A percentile compares a stretch with the other conserved stretches of the same genome.
phyloP scores from a whole-genome alignment of 2,329 filamentous ascomycete genomes.

The Didymella lethalis region DNA sequence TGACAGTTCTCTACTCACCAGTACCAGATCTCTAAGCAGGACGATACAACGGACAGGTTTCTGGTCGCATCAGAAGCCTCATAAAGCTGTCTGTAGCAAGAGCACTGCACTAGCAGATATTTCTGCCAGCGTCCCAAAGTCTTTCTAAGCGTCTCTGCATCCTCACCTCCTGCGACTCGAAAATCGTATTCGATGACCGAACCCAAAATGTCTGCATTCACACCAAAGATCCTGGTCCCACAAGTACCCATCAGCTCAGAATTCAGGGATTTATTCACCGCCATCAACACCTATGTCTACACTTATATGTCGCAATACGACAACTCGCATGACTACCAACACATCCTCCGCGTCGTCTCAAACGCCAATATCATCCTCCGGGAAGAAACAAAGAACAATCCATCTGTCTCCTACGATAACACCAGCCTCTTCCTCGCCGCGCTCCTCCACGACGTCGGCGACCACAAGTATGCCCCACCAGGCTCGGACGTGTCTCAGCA shows the following conservation, averaged over 20 bases:
- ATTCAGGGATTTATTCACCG: constrained; percentile 36
- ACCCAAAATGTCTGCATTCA: neutral
- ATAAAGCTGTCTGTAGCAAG: neutral
- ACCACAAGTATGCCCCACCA: constrained; percentile 74
- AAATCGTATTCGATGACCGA: neutral
- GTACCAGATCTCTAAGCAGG: constrained; percentile 3
- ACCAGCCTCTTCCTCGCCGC: constrained; percentile 72
- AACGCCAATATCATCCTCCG: constrained; percentile 72
- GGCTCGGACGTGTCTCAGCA: constrained; percentile 65
- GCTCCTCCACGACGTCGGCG: constrained; percentile 78
- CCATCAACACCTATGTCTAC: constrained; percentile 44
- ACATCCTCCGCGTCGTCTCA: constrained; percentile 81
- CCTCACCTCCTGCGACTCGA: neutral
- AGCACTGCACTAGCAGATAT: too few relatives aligned
- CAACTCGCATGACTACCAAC: constrained; percentile 85
- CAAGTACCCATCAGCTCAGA: constrained; percentile 34
- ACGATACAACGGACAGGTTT: neutral
- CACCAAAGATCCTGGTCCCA: constrained; percentile 29
- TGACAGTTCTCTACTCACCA: constrained; percentile 3
- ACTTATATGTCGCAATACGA: constrained; percentile 62
- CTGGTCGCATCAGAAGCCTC: too few relatives aligned
- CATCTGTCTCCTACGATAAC: constrained; percentile 55
- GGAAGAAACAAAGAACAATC: constrained; percentile 54
- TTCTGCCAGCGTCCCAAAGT: too few relatives aligned
- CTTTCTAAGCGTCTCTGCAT: too few relatives aligned